phyloP scores from a whole-genome alignment of 2,329 filamentous ascomycete species.

The Chaetoscypha palmicola region DNA sequence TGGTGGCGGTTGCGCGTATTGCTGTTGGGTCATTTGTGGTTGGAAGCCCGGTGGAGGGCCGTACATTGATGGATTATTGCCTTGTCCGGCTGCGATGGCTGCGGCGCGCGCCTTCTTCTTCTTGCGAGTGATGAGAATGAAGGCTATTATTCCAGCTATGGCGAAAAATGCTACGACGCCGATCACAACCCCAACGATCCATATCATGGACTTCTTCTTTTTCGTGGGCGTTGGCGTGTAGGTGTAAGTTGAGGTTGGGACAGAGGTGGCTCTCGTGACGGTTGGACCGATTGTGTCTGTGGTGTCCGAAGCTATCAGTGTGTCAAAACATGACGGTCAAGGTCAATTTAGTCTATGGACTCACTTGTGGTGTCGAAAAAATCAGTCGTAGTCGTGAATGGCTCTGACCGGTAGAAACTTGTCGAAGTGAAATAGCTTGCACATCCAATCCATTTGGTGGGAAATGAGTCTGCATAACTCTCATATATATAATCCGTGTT shows the following conservation, averaged over 20 bases:
- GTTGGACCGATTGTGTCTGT: not conserved
- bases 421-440: not conserved
- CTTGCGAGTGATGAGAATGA: constrained; percentile 6
- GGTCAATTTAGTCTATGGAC: not conserved
- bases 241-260: not conserved
- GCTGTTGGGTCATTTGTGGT: not conserved
- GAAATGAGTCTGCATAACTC: not conserved
- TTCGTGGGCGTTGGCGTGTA: not conserved
- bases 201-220: constrained; percentile 2
- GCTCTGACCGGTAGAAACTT: not conserved
- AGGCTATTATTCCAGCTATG: constrained; percentile 3
- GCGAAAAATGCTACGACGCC: constrained; percentile 2
- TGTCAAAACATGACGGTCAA: too few relatives aligned
- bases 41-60: not conserved
- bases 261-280: not conserved
- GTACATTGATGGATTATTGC: not conserved
- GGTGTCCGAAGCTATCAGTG: too few relatives aligned
- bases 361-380: not conserved
- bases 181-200: constrained; percentile 4
- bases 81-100: constrained; percentile 2
- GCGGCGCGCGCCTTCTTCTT: constrained; percentile 8
- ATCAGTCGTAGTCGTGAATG: not conserved
- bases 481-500: constrained; percentile 5
- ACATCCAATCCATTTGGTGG: constrained; percentile 3
- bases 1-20: not conserved